Conservation (phyloP, 148 eudicot species). For the Hydrangea macrophylla region DNA sequence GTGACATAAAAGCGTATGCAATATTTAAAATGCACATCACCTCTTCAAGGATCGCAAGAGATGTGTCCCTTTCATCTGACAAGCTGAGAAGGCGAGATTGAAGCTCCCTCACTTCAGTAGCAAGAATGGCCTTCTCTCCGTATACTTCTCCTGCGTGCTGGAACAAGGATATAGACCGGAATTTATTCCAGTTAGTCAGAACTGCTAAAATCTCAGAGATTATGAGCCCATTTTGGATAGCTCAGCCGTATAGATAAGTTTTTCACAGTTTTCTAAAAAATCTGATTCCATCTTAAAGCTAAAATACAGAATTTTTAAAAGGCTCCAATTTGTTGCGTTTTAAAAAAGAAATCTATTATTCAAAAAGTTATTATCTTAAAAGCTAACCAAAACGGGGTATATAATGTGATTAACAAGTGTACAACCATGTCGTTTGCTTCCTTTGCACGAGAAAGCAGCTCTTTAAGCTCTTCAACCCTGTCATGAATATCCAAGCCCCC, state of each 20-base stretch:
- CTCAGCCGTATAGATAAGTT: no score
- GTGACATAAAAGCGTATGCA: neutral
- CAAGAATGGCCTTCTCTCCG: conserved; percentile 85
- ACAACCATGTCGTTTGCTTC: conserved; percentile 92
- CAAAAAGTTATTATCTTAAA: no score
- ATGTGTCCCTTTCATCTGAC: conserved; percentile 69
- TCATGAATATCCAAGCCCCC: conserved; percentile 51
- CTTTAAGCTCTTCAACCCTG: conserved; percentile 65
- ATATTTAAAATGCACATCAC: conserved; percentile 26
- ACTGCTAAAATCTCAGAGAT: neutral
- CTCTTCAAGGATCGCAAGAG: conserved; percentile 75
- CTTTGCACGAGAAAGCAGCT: conserved; percentile 61
- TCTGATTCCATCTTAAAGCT: neutral
- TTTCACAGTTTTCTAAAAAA: no score
- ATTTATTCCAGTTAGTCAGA: neutral
- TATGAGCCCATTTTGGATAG: no score
- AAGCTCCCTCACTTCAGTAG: conserved; percentile 80
- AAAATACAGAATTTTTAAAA: no score
- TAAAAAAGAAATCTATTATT: no score
- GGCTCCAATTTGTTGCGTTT: no score
- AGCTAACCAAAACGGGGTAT: no score
- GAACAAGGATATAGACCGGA: neutral
- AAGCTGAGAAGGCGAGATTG: conserved; percentile 72
- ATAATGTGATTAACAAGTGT: neutral
- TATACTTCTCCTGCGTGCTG: conserved; percentile 95